Base-by-base conservation (phyloP, 2,329 filamentous ascomycete genomes). In the Apiospora marii region DNA sequence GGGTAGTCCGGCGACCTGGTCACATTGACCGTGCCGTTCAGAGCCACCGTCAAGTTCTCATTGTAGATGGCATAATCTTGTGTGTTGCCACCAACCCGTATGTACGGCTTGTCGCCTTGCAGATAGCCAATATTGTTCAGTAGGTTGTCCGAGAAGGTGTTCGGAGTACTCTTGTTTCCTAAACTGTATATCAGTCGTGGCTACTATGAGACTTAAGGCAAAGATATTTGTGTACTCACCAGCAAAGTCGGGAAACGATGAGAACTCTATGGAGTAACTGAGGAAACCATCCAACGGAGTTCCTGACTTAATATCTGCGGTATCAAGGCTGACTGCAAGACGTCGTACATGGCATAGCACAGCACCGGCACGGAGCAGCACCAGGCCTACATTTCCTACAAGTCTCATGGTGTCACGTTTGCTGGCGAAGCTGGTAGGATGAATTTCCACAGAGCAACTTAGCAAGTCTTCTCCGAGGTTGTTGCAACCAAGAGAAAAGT, bases 81-180 rank as follows among this genome's bases (percentile, higher is more conserved):
- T 0, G 90, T 92, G 76, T 92, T 92, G n/a, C 90, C 91, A 4
- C 91, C 90, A 1, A 92, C 89, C 22, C 90, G 84, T 71, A 92
- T 87, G 75, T 89, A 85, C 1, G 90, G 90, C 74, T 90, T 90
- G 8, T 83, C 84, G 12, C 89, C 89, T 19, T 83, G 84, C 4
- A 91, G 77, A n/a, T 84, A 78, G 1, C 83, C 87, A 27, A 92
- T 76, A 72, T 91, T 92, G 44, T 87, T 84, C 37, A 92, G 80
- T 8, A 92, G 83, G 68, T 89, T 90, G 73, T 91, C 84, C 0
- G 89, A 91, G 79, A 90, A 92, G 0, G 78, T 83, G 76, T 92
- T 92, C 1, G 90, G 90, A 12, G 78, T 76, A 0, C 87, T 87
- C 8, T 80, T 79, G 76, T 82, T 81, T 70, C 80, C 78, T 80